Evolutionary conservation across 2,329 filamentous ascomycete genomes (phyloP).

Genomic region (Diplodia scrobiculata): DNA sequence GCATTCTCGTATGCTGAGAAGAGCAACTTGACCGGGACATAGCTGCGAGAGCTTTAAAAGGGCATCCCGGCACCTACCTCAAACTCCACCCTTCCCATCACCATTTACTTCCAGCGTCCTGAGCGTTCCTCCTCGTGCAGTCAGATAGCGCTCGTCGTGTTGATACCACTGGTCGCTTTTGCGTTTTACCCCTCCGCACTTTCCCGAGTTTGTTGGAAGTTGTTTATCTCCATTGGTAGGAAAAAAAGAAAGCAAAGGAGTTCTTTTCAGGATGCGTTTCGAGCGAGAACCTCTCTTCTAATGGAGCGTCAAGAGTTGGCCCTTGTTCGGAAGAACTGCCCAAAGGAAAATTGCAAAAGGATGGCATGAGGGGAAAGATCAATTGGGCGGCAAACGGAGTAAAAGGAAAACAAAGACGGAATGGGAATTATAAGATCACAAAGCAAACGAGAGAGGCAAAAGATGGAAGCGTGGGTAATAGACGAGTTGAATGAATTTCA

Average conservation of each 20-base stretch:
- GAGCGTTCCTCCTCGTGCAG: neutral
- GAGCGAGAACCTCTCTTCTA: neutral
- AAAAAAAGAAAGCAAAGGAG: neutral
- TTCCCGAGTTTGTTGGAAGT: neutral
- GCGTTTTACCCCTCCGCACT: neutral
- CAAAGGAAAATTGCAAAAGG: neutral
- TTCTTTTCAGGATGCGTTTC: neutral
- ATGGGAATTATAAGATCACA: neutral
- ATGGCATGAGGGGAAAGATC: neutral
- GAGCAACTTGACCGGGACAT: neutral
- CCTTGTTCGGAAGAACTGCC: neutral
- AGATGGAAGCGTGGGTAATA: neutral
- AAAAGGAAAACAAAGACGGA: neutral
- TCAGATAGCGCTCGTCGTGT: neutral
- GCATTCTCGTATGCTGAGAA: neutral
- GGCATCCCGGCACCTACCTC: neutral
- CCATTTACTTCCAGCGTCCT: neutral
- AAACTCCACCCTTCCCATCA: neutral
- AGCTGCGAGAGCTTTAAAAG: neutral
- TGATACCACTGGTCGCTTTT: slow-evolving; percentile 6
- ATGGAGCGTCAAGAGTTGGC: neutral
- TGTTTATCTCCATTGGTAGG: neutral
- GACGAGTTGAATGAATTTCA: neutral
- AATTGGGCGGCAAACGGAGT: neutral
- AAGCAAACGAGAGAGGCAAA: neutral